Conservation (phyloP, 164 flowering plant genomes). For the Paratinospora sagittata region DNA sequence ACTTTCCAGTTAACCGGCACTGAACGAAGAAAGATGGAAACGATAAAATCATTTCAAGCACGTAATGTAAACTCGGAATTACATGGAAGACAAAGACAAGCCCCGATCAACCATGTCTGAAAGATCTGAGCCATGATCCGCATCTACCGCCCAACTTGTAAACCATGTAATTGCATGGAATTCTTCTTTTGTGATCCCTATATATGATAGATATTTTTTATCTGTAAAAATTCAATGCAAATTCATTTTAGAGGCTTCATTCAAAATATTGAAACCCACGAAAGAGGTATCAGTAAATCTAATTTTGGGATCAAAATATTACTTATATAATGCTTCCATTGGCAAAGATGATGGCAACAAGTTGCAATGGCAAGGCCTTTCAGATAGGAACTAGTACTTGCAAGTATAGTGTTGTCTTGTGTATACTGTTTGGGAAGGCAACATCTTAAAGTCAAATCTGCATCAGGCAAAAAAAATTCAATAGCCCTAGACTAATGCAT, state of each 20-base stretch:
- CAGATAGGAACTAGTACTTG: constrained; percentile 22
- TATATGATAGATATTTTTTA: constrained; percentile 42
- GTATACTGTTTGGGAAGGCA: constrained; percentile 34
- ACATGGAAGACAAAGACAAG: constrained; percentile 26
- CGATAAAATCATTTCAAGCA: background rate
- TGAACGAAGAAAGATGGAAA: no score
- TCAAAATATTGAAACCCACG: background rate
- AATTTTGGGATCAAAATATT: constrained; percentile 20
- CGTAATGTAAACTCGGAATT: constrained; percentile 4
- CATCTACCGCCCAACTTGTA: constrained; percentile 99
- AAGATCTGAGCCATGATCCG: constrained; percentile 63
- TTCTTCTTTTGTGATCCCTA: constrained; percentile 65
- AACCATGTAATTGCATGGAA: constrained; percentile 93
- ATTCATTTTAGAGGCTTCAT: background rate
- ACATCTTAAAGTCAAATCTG: constrained; percentile 89
- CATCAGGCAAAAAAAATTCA: constrained; percentile 1
- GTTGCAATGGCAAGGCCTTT: constrained; percentile 83
- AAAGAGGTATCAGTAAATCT: background rate
- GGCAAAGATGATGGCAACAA: constrained; percentile 98
- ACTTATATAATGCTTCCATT: constrained; percentile 88
- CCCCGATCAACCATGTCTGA: constrained; percentile 31
- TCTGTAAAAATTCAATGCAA: constrained; percentile 33
- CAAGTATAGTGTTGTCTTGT: constrained; percentile 15
- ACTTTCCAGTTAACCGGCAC: background rate
- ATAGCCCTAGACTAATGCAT: background rate